A percentile compares a stretch with the other conserved stretches of the same genome.
phyloP scores from a whole-genome alignment of 1,139 yeast genomes.

The Meyerozyma guilliermondii region DNA sequence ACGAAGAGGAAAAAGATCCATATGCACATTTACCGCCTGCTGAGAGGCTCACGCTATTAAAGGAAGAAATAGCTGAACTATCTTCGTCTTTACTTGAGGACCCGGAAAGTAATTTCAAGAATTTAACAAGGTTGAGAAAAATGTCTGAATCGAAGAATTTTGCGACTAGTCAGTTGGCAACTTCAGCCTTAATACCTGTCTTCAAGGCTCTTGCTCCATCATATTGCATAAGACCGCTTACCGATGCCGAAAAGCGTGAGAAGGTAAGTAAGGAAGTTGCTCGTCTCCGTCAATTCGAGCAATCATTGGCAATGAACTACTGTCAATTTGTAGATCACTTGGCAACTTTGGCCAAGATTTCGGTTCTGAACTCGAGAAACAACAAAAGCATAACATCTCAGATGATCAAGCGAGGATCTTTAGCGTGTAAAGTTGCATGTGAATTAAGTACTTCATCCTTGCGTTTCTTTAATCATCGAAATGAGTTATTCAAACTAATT shows the following conservation, averaged over 20 bases:
- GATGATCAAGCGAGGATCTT: slow-evolving; percentile 46
- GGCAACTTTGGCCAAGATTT: slow-evolving; percentile 33
- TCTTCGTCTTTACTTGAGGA: slow-evolving; percentile 80
- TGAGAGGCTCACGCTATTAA: slow-evolving; percentile 54
- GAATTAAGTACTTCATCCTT: slow-evolving; percentile 61
- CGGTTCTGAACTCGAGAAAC: slow-evolving; percentile 36
- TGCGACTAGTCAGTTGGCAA: slow-evolving; percentile 66
- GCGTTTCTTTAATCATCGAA: slow-evolving; percentile 75
- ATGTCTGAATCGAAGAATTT: slow-evolving; percentile 67
- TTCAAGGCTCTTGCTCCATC: slow-evolving; percentile 86
- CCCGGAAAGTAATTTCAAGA: slow-evolving; percentile 77
- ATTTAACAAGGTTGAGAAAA: slow-evolving; percentile 64
- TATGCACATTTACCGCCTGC: slow-evolving; percentile 51
- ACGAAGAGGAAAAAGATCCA: slow-evolving; percentile 35
- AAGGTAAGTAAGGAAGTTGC: slow-evolving; percentile 81
- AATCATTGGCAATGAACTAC: slow-evolving; percentile 65
- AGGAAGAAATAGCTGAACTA: slow-evolving; percentile 78
- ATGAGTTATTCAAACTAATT: slow-evolving; percentile 63
- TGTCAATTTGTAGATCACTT: slow-evolving; percentile 61
- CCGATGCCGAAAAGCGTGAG: slow-evolving; percentile 76
- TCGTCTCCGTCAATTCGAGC: slow-evolving; percentile 73
- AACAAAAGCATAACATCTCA: slow-evolving; percentile 31
- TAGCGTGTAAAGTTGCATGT: slow-evolving; percentile 74
- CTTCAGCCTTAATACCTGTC: slow-evolving; percentile 76
- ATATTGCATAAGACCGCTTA: slow-evolving; percentile 75